Conservation (phyloP, 208 protist genomes). For the Leishmania lainsoni region DNA sequence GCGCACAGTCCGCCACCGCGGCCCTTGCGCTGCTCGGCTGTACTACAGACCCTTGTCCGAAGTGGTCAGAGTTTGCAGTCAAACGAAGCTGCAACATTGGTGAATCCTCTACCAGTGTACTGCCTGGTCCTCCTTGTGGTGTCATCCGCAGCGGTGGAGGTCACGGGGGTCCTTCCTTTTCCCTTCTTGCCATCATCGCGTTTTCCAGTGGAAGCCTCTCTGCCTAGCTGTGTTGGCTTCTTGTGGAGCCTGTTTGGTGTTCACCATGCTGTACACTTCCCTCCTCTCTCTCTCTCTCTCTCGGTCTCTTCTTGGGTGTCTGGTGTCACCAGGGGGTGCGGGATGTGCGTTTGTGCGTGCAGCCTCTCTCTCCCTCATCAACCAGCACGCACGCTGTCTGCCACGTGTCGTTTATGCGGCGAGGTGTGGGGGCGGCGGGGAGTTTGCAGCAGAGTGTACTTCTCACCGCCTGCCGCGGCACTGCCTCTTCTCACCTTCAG, state of each 20-base stretch:
- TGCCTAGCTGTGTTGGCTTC: background rate
- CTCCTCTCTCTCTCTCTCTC: background rate
- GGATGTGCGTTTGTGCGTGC: background rate
- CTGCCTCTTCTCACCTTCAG: too few species aligned
- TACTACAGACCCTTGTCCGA: background rate
- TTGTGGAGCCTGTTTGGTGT: background rate
- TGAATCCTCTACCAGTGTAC: background rate
- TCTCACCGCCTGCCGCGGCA: too few species aligned
- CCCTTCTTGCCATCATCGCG: background rate
- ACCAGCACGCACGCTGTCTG: too few species aligned
- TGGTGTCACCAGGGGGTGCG: too few species aligned
- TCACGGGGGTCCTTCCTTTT: background rate
- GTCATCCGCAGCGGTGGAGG: background rate
- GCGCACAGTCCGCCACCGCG: background rate
- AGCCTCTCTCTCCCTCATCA: background rate
- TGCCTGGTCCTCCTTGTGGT: background rate
- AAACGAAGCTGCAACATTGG: background rate
- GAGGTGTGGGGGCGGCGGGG: too few species aligned
- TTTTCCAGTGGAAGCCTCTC: background rate
- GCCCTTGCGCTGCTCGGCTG: background rate
- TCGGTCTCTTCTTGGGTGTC: background rate
- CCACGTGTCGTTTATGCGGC: too few species aligned
- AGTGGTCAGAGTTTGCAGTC: background rate
- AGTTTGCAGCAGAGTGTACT: too few species aligned
- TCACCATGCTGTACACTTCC: background rate